Evolutionary conservation across 75 land plant genomes (phyloP), one percentile per base, ranked within the genome.

Genomic region (Ceratopteris richardii): DNA sequence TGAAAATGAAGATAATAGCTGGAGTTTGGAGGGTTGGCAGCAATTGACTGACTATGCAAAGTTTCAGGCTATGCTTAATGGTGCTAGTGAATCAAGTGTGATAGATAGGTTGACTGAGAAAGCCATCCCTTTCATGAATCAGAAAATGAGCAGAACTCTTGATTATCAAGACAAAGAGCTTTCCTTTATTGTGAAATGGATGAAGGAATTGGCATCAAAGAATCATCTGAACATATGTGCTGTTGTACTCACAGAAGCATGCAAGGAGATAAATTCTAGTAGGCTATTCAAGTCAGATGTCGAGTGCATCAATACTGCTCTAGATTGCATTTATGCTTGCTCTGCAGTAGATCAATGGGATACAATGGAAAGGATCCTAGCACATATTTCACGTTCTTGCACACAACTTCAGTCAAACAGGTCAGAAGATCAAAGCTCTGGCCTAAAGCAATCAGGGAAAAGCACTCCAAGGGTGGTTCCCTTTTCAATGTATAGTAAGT

Each of bases 91-190:
- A 43, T 76, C 80, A 29, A 76, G 53, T 51, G 77, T 90, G 1
- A 66, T 90, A 20, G 73, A 77, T 55, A 72, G 71, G 57, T 62
- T 95, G 61, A 69, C 55, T 33, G 83, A 72, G 44, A 72, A 66
- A 54, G 96, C 92, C 7, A 67, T 86, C 44, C 88, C 92, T 29
- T 95, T 90, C 53, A 73, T 90, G 81, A 60, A 57, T 18, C 73
- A 60, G n/a, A 65, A 66, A 43, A 58, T 17, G 53, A 39, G 25
- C 1, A 42, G n/a, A 26, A 33, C 46, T 25, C 20, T 23, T 31
- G 44, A 26, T 59, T 26, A 51, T 58, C 67, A 74, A 37, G 28
- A 31, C 36, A 20, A 22, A 22, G 47, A 37, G 5, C 10, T 41
- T 59, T 44, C 63, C 19, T 80, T 73, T 72, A 41, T 95, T 31